Percentiles rank a stretch among this genome's conserved stretches.
phyloP scores from a whole-genome alignment of 2,329 filamentous ascomycete species.

The Colletotrichum gloeosporioides region DNA sequence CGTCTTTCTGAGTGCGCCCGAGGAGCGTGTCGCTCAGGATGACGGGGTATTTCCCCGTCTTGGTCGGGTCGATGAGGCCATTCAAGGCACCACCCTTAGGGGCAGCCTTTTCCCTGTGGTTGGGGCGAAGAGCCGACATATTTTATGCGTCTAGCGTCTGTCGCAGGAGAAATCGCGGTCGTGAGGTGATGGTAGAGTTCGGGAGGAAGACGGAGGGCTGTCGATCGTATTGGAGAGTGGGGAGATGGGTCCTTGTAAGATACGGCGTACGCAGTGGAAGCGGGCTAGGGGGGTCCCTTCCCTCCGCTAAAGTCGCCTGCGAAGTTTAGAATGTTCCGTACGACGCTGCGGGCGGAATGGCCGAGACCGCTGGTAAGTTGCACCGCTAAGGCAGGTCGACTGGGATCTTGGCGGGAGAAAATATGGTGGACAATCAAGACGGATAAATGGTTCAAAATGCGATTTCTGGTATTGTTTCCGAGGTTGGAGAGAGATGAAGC shows the following conservation, averaged over 20 bases:
- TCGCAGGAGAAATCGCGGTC: background rate
- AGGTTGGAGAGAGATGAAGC: background rate
- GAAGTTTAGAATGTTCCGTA: constrained; percentile 1
- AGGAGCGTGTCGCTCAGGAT: constrained; percentile 67
- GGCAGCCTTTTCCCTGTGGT: constrained; percentile 22
- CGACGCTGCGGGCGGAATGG: background rate
- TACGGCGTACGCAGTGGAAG: background rate
- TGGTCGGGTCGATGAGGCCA: constrained; percentile 63
- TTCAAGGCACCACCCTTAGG: constrained; percentile 19
- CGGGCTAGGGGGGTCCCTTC: background rate
- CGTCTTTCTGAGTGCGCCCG: constrained; percentile 59
- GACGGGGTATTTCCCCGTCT: constrained; percentile 66
- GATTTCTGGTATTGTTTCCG: background rate
- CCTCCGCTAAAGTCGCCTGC: constrained; percentile 10
- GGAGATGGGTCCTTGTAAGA: background rate
- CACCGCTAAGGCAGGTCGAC: constrained; percentile 7
- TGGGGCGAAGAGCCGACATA: constrained; percentile 24
- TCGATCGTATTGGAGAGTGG: constrained; percentile 14
- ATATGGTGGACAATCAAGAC: background rate
- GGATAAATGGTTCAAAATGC: background rate
- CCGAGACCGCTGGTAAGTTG: constrained; percentile 19
- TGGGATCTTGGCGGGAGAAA: background rate
- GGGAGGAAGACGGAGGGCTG: background rate
- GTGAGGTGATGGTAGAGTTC: background rate
- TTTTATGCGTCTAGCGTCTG: background rate